A percentile compares a stretch with the other conserved stretches of the same genome.
Conservation (phyloP, 805 yeast species). For the Wickerhamiella musiphila region DNA sequence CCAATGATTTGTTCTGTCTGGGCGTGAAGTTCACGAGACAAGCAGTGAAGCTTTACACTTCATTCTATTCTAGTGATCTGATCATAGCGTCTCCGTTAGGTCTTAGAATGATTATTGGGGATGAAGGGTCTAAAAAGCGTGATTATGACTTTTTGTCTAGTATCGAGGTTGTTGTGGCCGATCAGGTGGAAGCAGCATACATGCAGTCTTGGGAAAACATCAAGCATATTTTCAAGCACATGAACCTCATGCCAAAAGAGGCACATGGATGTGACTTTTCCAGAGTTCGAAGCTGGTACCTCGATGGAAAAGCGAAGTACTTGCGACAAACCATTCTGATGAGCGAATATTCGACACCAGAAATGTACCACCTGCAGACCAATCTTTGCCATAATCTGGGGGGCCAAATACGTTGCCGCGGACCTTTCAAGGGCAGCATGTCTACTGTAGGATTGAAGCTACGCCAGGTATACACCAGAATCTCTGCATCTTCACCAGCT, state of each 20-base stretch:
- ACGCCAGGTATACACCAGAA: slow-evolving; percentile 41
- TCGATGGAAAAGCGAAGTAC: slow-evolving; percentile 58
- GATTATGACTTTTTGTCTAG: slow-evolving; percentile 76
- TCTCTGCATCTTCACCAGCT: slow-evolving; percentile 35
- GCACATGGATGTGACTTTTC: slow-evolving; percentile 79
- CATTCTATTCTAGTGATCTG: slow-evolving; percentile 71
- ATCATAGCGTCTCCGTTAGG: slow-evolving; percentile 89
- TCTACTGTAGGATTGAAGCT: slow-evolving; percentile 48
- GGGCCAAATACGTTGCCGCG: slow-evolving; percentile 22
- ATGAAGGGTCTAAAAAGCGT: slow-evolving; percentile 32
- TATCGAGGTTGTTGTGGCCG: slow-evolving; percentile 64
- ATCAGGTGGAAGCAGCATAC: slow-evolving; percentile 69
- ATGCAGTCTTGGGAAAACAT: slow-evolving; percentile 92
- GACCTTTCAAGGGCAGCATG: slow-evolving; percentile 40
- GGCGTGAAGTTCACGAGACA: slow-evolving; percentile 88
- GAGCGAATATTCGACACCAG: slow-evolving; percentile 65
- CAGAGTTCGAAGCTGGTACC: slow-evolving; percentile 80
- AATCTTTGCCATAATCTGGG: slow-evolving; percentile 22
- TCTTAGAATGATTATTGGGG: slow-evolving; percentile 58
- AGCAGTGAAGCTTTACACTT: slow-evolving; percentile 64
- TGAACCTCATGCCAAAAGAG: slow-evolving; percentile 63
- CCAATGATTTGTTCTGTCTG: slow-evolving; percentile 76
- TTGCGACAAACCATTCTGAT: slow-evolving; percentile 69
- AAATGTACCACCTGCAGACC: slow-evolving; percentile 42
- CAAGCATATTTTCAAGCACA: slow-evolving; percentile 40